Conservation (phyloP, 2,329 filamentous ascomycete genomes). For the Aspergillus arachidicola region DNA sequence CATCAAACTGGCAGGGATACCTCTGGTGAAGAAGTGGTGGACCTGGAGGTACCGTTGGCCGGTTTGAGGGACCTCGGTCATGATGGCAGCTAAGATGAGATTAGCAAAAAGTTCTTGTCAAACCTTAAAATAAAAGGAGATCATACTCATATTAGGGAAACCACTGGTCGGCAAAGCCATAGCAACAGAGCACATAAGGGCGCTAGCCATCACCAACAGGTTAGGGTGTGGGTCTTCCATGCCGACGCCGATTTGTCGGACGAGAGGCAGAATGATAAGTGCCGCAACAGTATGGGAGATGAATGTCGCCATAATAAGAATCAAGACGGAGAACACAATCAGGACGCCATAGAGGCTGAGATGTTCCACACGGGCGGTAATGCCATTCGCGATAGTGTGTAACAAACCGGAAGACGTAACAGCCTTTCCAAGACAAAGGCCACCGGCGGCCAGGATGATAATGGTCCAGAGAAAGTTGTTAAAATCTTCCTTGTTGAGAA, state of each 20-base stretch:
- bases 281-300: slow-evolving; percentile 97
- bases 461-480: slow-evolving; percentile 99
- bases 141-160: slow-evolving; percentile 99
- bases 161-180: slow-evolving; percentile 96
- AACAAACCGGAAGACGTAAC: slow-evolving; percentile 91
- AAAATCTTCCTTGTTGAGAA: slow-evolving; percentile 97
- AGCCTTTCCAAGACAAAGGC: slow-evolving; percentile 87
- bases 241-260: slow-evolving; percentile 77
- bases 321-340: slow-evolving; percentile 80
- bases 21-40: slow-evolving; percentile 91
- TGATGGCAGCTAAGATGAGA: slow-evolving; percentile 75
- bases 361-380: slow-evolving; percentile 72
- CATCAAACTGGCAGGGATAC: slow-evolving; percentile 82
- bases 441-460: slow-evolving; percentile 94
- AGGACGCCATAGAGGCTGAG: slow-evolving; percentile 85
- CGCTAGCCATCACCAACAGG: slow-evolving; percentile 89
- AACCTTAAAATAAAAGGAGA: not conserved
- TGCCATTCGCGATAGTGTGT: slow-evolving; percentile 79
- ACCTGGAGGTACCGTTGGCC: slow-evolving; percentile 91
- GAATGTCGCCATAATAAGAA: slow-evolving; percentile 92
- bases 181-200: slow-evolving; percentile 95
- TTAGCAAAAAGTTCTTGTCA: slow-evolving; percentile 23
- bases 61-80: slow-evolving; percentile 94
- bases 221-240: slow-evolving; percentile 95
- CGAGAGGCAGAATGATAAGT: slow-evolving; percentile 88